These are phyloP conservation scores for sweet orange (Citrus sinensis) DNA, from an alignment of 345 rosid genomes.

Conservation along the genomic window DVS_A1.0 CM039164.1:15508501-15509000, in stretches of 20 bases:
- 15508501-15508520: conserved; percentile 28
- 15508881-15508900: neutral
- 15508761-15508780: conserved; percentile 27
- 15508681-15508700: conserved; percentile 38
- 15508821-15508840: conserved; percentile 50
- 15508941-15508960: conserved; percentile 15
- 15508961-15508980: neutral
- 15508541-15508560: conserved; percentile 32
- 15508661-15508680: conserved; percentile 47
- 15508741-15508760: conserved; percentile 9
- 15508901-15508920: neutral
- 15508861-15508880: neutral
- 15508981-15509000: neutral
- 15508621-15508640: conserved; percentile 7
- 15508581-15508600: conserved; percentile 45
- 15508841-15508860: conserved; percentile 21
- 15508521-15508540: conserved; percentile 24
- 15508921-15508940: conserved; percentile 1
- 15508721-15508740: conserved; percentile 14
- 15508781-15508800: conserved; percentile 19
- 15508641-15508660: conserved; percentile 26
- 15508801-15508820: conserved; percentile 40
- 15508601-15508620: conserved; percentile 32
- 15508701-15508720: neutral
- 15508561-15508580: conserved; percentile 53